These are phyloP conservation scores for Exidia glandulosa DNA, from an alignment of 768 basidiomycete species.

Conservation along the genomic window DNA sequence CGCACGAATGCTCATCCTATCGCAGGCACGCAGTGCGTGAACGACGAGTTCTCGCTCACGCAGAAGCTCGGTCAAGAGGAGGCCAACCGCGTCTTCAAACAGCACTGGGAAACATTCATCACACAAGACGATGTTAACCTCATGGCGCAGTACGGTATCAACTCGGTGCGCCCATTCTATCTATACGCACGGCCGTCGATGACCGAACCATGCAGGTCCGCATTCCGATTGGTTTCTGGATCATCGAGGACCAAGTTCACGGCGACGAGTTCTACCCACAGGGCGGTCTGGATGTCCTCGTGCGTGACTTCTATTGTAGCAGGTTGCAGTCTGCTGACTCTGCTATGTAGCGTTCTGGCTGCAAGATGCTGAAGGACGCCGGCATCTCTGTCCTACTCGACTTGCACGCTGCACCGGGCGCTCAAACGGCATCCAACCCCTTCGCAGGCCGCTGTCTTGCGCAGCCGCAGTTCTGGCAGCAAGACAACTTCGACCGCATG, in stretches of 20 bases:
- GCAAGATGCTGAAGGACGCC: not conserved
- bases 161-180: not conserved
- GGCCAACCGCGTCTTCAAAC: slow-evolving; percentile 6
- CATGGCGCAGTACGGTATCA: not conserved
- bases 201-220: not conserved
- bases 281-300: not conserved
- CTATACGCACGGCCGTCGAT: not conserved
- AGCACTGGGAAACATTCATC: not conserved
- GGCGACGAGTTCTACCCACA: not conserved
- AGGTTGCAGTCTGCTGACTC: not conserved
- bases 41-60: slow-evolving; percentile 28
- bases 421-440: not conserved
- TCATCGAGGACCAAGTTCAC: not conserved
- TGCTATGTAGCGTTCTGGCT: not conserved
- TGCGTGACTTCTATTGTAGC: not conserved
- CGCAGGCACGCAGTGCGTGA: not conserved
- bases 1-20: not conserved
- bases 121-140: not conserved
- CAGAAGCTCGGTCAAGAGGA: slow-evolving; percentile 30
- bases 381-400: not conserved
- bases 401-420: not conserved
- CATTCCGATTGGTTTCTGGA: not conserved
- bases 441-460: not conserved
- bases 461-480: not conserved
- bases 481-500: not conserved